These are phyloP conservation scores for Hanseniaspora valbyensis DNA, from an alignment of 805 yeast species.

Conservation along the genomic window DNA sequence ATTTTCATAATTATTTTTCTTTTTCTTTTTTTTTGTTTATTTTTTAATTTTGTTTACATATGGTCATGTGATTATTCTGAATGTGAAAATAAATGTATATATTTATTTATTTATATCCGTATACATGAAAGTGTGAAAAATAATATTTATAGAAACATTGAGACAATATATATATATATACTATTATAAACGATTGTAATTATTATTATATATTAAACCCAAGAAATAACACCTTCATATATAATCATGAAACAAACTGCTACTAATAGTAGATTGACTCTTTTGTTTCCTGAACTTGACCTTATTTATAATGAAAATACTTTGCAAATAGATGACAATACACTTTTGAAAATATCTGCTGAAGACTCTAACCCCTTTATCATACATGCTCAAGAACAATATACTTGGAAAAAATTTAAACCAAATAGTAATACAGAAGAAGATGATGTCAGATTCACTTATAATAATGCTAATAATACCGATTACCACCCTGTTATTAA, in stretches of 20 bases:
- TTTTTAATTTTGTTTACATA: too few species aligned
- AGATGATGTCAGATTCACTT: neutral
- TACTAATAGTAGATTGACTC: conserved; percentile 8
- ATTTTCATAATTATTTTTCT: too few species aligned
- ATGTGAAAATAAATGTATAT: too few species aligned
- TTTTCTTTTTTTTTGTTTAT: too few species aligned
- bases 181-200: too few species aligned
- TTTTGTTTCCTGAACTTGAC: conserved; percentile 18
- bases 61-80: too few species aligned
- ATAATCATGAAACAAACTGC: neutral
- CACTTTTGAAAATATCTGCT: conserved; percentile 5
- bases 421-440: neutral
- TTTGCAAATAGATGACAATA: conserved; percentile 22
- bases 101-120: too few species aligned
- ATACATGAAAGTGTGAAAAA: too few species aligned
- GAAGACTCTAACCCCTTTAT: neutral
- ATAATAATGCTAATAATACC: neutral
- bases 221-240: too few species aligned
- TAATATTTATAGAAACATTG: too few species aligned
- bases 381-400: neutral
- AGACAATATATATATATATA: too few species aligned
- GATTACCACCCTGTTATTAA: neutral
- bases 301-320: conserved; percentile 14
- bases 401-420: neutral
- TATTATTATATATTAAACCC: too few species aligned